Percentiles rank a stretch among this genome's conserved stretches.
Evolutionary conservation across 768 basidiomycete genomes (phyloP).

Genomic region (Lentinula raphanica): DNA sequence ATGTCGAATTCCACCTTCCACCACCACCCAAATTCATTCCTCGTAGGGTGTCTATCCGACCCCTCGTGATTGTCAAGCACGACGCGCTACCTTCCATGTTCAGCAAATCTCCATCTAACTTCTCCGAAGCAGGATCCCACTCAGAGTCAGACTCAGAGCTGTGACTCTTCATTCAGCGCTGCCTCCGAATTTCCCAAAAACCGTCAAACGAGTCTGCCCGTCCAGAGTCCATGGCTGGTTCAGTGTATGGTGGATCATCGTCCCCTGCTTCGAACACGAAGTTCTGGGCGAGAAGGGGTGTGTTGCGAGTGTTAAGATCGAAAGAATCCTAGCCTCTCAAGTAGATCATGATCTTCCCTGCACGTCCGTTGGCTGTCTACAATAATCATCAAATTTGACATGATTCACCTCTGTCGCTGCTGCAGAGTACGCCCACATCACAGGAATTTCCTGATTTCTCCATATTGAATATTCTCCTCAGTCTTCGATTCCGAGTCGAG

Average conservation of each 20-base stretch:
- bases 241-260: slow-evolving; percentile 4
- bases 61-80: slow-evolving; percentile 44
- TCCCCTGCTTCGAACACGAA: slow-evolving; percentile 21
- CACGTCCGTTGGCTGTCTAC: no score
- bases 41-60: slow-evolving; percentile 41
- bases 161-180: slow-evolving; percentile 40
- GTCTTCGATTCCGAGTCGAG: no score
- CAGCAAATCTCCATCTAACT: slow-evolving; percentile 12
- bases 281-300: no score
- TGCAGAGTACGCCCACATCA: no score
- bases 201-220: slow-evolving; percentile 19
- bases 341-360: no score
- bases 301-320: no score
- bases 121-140: slow-evolving; percentile 9
- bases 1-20: slow-evolving; percentile 42
- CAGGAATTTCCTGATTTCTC: no score
- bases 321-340: no score
- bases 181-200: slow-evolving; percentile 24
- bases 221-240: slow-evolving; percentile 4
- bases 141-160: slow-evolving; percentile 45
- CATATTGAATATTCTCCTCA: no score
- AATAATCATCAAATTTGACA: no score
- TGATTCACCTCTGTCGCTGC: no score
- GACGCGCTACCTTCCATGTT: slow-evolving; percentile 8
- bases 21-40: slow-evolving; percentile 30